phyloP scores from a whole-genome alignment of 371 early-diverging fungal species.

The Lichtheimia ramosa region DNA sequence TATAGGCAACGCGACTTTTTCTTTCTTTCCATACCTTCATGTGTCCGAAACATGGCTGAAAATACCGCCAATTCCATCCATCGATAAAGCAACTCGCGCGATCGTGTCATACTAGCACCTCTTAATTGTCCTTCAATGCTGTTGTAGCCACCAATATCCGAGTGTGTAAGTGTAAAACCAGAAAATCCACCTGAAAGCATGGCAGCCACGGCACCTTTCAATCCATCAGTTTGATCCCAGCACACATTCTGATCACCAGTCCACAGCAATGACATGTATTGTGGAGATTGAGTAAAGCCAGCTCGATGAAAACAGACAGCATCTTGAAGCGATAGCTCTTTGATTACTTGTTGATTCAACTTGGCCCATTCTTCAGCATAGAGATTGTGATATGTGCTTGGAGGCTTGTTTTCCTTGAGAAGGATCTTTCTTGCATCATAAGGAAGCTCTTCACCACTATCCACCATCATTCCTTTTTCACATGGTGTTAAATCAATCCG shows the following conservation, averaged over 20 bases:
- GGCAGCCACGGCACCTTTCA: constrained; percentile 46
- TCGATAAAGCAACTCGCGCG: constrained; percentile 42
- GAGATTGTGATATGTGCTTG: constrained; percentile 32
- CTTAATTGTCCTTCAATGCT: constrained; percentile 29
- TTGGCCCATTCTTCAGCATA: constrained; percentile 41
- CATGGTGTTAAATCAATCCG: neutral
- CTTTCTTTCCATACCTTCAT: constrained; percentile 33
- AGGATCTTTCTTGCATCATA: constrained; percentile 10
- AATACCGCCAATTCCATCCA: constrained; percentile 60
- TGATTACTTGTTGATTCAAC: constrained; percentile 25
- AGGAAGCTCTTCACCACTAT: constrained; percentile 41
- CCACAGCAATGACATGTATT: constrained; percentile 35
- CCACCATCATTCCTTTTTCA: constrained; percentile 27
- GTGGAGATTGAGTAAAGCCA: constrained; percentile 34
- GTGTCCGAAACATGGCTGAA: constrained; percentile 45
- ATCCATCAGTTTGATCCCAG: constrained; percentile 47
- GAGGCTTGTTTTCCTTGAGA: constrained; percentile 16
- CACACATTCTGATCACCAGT: constrained; percentile 43
- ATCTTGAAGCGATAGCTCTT: constrained; percentile 26
- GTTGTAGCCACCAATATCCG: constrained; percentile 54
- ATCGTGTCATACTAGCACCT: constrained; percentile 33
- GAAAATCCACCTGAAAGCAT: constrained; percentile 53
- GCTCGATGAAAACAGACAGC: constrained; percentile 32
- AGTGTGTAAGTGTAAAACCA: constrained; percentile 46
- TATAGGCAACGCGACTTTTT: no score